Percentiles rank a stretch among this genome's conserved stretches.
Conservation (phyloP, 257 asterid genomes). For the Thymus mandschuricus region DNA sequence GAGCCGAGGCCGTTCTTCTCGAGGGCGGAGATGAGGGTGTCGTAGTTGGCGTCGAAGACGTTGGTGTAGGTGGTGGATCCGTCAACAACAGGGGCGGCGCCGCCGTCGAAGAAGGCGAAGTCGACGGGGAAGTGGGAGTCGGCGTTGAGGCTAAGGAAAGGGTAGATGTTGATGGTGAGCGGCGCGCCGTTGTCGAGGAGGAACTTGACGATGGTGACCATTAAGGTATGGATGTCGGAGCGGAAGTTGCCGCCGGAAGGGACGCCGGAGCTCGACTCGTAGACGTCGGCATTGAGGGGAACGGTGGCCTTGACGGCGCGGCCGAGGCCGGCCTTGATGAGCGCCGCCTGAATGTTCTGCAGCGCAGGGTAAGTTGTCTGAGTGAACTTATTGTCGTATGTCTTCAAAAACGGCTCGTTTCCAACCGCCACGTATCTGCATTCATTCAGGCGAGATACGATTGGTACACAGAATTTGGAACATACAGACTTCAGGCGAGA, state of each 20-base stretch:
- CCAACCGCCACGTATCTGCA: constrained; percentile 85
- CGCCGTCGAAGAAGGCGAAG: constrained; percentile 80
- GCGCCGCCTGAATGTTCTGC: constrained; percentile 77
- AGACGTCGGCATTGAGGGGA: constrained; percentile 88
- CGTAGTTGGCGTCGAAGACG: constrained; percentile 91
- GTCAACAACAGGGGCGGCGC: constrained; percentile 63
- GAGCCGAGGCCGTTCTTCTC: constrained; percentile 71
- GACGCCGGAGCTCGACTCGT: constrained; percentile 47
- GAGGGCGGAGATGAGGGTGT: constrained; percentile 75
- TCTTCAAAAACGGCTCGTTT: constrained; percentile 70
- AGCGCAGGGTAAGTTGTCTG: constrained; percentile 69
- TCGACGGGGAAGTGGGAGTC: constrained; percentile 76
- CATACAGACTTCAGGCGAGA: too few species aligned
- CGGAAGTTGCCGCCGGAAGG: constrained; percentile 85
- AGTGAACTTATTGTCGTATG: constrained; percentile 65
- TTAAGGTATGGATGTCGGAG: constrained; percentile 58
- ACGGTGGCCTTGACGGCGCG: constrained; percentile 82
- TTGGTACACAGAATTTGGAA: too few species aligned
- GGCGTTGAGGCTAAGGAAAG: constrained; percentile 77
- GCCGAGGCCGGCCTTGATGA: constrained; percentile 75
- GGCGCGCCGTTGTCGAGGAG: constrained; percentile 69
- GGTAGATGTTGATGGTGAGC: constrained; percentile 79
- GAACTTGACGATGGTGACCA: constrained; percentile 63
- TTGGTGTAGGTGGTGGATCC: constrained; percentile 64
- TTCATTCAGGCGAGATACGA: too few species aligned